Conservation (phyloP, 441 rosid species). For the Oxalis stricta region DNA sequence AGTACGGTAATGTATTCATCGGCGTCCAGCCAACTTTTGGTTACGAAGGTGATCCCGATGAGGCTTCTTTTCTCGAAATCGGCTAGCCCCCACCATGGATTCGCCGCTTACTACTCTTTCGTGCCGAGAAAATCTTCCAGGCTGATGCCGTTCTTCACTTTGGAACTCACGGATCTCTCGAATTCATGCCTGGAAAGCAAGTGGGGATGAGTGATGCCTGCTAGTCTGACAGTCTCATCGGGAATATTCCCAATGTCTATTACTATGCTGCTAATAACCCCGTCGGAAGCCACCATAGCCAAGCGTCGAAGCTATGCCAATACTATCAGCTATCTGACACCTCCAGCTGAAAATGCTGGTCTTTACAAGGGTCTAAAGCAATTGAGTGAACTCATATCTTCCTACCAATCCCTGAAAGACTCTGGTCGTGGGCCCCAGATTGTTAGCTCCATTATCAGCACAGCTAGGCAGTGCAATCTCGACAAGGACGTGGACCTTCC, state of each 20-base stretch:
- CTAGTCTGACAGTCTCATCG: constrained; percentile 90
- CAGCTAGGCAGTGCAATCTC: constrained; percentile 94
- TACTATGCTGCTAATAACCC: constrained; percentile 96
- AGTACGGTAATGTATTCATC: constrained; percentile 84
- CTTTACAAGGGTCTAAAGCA: constrained; percentile 98
- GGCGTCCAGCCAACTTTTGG: constrained; percentile 99
- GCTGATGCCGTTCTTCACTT: constrained; percentile 97
- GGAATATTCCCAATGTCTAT: constrained; percentile 91
- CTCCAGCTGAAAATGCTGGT: constrained; percentile 99
- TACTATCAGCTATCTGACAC: constrained; percentile 90
- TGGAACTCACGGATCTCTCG: constrained; percentile 94
- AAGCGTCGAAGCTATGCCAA: constrained; percentile 97
- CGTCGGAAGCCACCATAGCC: constrained; percentile 95
- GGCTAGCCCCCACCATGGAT: constrained; percentile 97
- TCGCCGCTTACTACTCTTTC: constrained; percentile 89
- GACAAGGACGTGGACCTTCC: constrained; percentile 95
- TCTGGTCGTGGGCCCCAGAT: constrained; percentile 87
- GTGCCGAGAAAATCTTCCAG: constrained; percentile 88
- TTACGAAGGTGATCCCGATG: constrained; percentile 98
- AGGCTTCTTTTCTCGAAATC: constrained; percentile 91
- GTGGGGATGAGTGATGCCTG: constrained; percentile 99
- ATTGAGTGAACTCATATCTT: constrained; percentile 84
- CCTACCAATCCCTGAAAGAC: constrained; percentile 94
- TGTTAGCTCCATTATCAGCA: constrained; percentile 86
- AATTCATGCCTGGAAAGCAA: constrained; percentile 99